Conservation (phyloP, 345 rosid species). For the Sapria himalayana region DNA sequence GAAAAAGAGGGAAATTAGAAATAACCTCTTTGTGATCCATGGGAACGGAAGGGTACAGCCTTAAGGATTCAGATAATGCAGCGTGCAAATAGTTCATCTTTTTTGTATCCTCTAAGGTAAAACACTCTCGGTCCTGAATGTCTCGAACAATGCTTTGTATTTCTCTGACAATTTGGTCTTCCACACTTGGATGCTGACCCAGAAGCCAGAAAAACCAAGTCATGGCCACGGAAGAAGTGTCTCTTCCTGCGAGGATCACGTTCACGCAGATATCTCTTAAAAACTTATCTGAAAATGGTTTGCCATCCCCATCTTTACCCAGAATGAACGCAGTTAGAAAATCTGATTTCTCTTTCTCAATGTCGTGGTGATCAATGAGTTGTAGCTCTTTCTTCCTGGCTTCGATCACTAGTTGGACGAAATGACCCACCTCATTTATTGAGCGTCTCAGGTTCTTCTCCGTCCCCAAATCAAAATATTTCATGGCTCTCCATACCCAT, state of each 20-base stretch:
- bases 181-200: constrained; percentile 36
- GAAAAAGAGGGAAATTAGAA: not conserved
- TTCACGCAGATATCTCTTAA: constrained; percentile 80
- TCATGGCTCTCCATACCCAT: constrained; percentile 66
- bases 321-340: constrained; percentile 55
- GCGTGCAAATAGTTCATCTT: constrained; percentile 95
- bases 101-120: constrained; percentile 68
- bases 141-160: constrained; percentile 22
- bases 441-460: constrained; percentile 60
- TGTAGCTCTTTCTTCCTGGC: constrained; percentile 61
- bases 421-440: constrained; percentile 51
- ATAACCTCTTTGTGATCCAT: constrained; percentile 93
- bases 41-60: constrained; percentile 91
- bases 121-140: constrained; percentile 13
- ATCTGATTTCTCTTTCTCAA: constrained; percentile 30
- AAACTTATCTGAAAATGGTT: constrained; percentile 54
- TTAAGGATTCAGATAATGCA: constrained; percentile 74
- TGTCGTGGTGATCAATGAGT: constrained; percentile 6
- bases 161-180: constrained; percentile 43
- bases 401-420: constrained; percentile 54
- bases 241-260: constrained; percentile 92
- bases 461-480: constrained; percentile 35
- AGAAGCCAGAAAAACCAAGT: constrained; percentile 94
- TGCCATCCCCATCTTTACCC: constrained; percentile 30
- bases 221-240: constrained; percentile 83